Evolutionary conservation across 106 monocot species (phyloP).

Genomic region (Gastrodia elata): DNA sequence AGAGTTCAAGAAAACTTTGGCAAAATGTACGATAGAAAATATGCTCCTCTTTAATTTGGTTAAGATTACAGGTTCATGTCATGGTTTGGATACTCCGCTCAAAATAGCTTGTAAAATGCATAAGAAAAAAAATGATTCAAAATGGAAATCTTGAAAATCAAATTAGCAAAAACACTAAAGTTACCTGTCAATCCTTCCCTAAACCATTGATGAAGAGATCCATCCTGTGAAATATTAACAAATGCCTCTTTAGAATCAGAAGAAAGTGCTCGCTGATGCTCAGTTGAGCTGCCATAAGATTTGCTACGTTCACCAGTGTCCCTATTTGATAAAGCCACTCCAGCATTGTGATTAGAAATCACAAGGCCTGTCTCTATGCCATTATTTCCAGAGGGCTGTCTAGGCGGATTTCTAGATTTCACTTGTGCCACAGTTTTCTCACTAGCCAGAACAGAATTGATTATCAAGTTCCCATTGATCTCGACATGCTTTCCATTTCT

Average conservation of each 20-base stretch:
- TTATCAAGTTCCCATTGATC: slow-evolving; percentile 95
- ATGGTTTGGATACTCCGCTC: not conserved
- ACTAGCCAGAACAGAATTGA: slow-evolving; percentile 80
- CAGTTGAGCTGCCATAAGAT: slow-evolving; percentile 22
- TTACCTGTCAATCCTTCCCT: slow-evolving; percentile 87
- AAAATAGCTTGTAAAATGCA: not conserved
- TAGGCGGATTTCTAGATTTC: slow-evolving; percentile 8
- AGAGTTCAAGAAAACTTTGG: too few species aligned
- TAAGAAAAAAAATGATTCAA: not conserved
- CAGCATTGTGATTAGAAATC: slow-evolving; percentile 35
- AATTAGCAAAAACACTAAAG: not conserved
- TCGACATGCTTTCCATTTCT: slow-evolving; percentile 88
- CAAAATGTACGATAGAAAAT: not conserved
- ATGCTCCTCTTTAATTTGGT: not conserved
- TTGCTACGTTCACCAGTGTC: slow-evolving; percentile 25
- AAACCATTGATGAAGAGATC: slow-evolving; percentile 79
- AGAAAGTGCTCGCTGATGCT: slow-evolving; percentile 33
- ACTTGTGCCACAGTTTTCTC: slow-evolving; percentile 50
- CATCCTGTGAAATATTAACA: slow-evolving; percentile 35
- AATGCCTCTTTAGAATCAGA: slow-evolving; percentile 25
- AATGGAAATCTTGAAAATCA: not conserved
- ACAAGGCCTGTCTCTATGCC: slow-evolving; percentile 50
- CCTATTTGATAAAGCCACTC: slow-evolving; percentile 29
- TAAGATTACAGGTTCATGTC: not conserved
- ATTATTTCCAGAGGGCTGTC: slow-evolving; percentile 21